These are phyloP conservation scores for Aspergillus campestris DNA, from an alignment of 495 filamentous ascomycete genomes.

Conservation along the genomic window DNA sequence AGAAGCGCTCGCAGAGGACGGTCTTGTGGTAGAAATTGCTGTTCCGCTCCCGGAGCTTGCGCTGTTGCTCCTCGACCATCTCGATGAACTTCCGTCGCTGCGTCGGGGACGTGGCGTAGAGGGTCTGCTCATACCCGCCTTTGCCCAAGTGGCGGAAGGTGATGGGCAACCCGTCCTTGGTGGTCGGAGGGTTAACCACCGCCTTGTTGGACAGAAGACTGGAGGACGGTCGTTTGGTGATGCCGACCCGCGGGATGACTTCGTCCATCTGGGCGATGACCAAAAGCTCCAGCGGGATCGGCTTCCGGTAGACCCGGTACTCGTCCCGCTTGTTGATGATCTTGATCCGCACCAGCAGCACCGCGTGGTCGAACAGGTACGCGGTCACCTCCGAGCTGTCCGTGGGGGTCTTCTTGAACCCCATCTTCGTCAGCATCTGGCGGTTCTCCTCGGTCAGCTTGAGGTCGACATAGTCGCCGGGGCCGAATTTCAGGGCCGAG, in stretches of 20 bases:
- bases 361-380: conserved; percentile 92
- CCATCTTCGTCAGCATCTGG: conserved; percentile 86
- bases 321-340: conserved; percentile 88
- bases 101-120: conserved; percentile 74
- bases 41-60: conserved; percentile 65
- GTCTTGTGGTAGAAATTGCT: conserved; percentile 93
- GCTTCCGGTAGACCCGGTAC: conserved; percentile 87
- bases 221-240: conserved; percentile 80
- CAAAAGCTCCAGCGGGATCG: conserved; percentile 89
- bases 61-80: conserved; percentile 84
- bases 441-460: conserved; percentile 92
- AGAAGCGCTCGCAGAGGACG: conserved; percentile 77
- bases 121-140: conserved; percentile 86
- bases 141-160: conserved; percentile 98
- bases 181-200: conserved; percentile 39
- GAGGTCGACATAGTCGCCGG: conserved; percentile 82
- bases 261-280: conserved; percentile 96
- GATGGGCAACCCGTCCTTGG: conserved; percentile 81
- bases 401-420: conserved; percentile 82
- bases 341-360: conserved; percentile 83
- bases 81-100: conserved; percentile 92
- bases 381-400: conserved; percentile 85
- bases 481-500: conserved; percentile 76
- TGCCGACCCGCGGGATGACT: conserved; percentile 71
- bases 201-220: conserved; percentile 73